Base-by-base conservation (phyloP, 1,284 basidiomycete genomes). In the Cryptococcus depauperatus region DNA sequence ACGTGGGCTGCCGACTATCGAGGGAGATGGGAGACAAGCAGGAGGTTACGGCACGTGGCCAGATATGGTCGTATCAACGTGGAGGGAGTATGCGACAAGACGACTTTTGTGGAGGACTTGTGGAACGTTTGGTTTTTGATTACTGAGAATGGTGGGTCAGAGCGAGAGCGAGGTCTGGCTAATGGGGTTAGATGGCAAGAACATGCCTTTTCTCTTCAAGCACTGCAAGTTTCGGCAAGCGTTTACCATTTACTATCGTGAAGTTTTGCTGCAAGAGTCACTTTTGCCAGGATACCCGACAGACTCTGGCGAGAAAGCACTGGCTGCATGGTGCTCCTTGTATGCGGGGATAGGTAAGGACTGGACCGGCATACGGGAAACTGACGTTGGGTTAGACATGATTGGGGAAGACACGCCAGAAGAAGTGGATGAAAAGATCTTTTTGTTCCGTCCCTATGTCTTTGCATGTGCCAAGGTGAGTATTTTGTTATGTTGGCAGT, bases 391-490 rank as follows among this genome's bases (percentile, higher is more conserved):
- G 26, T 9, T 25, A 47, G 43, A 49, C 25, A 37, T 35, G 26
- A 33, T 47, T 34, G 54, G 42, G 2, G 62, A 64, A 19, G 69
- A 72, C 26, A 68, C 59, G 0, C 47, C 58, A 2, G 60, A 64
- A 11, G 72, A 74, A 41, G 64, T 73, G n/a, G 74, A 75, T 44
- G 71, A 75, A 50, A 71, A 72, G 53, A 69, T 76, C 46, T 76
- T 75, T 50, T 69, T 75, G 19, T 59, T 76, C 16, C 65, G 75
- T 13, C 75, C 76, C 0, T 76, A 70, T 48, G 74, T 76, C 11
- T 76, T 77, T 54, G 75, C 73, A 0, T 72, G 71, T 18, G 74
- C 74, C 57, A 71, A 73, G 57, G 71, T 73, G 29, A 23, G 11
- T 37, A 25, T 21, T 16, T 14, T 23, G 14, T 6, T 22, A 21